Evolutionary conservation across 495 filamentous ascomycete species (phyloP), one percentile per base, ranked within the genome.

Genomic region (Penicillium pancosmium): DNA sequence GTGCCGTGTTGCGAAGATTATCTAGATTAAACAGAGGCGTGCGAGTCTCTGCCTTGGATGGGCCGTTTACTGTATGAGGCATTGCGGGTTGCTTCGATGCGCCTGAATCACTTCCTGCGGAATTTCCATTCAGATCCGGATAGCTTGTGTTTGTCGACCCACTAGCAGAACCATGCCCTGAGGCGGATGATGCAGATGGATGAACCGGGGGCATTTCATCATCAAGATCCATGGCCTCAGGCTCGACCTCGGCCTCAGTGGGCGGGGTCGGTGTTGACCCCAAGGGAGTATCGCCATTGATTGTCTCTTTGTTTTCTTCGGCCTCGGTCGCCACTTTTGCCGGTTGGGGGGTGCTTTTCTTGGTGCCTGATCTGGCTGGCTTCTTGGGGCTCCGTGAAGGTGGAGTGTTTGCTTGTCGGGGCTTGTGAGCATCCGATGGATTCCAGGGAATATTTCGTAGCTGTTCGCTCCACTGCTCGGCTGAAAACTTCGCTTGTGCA

Each of bases 1-100:
- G 91, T 35, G 84, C 85, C 7, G 88, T 81, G 31, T 88, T 84
- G 10, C 78, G 76, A 6, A 95, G 80, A 27, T 90, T 84, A 1
- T 82, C 75, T 44, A 96, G 80, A 34, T 87, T 82, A 52, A 78
- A 71, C 7, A 68, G 53, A 31, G 67, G 61, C 8, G 55, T 59
- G 23, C 62, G 61, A n/a, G 82, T 66, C 5, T 76, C 77, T 35
- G 80, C 70, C 2, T 76, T 78, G 1, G 80, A 74, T 18, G 64
- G 73, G 55, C 82, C 80, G 40, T 73, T 69, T 10, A 75, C 75
- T 16, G 62, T 59, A 13, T 57, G 64, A n/a, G 65, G 57, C 7
- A 65, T 21, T 64, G 64, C n/a, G 65, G 10, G 19, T n/a, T 67
- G 70, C 21, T 64, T 65, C 11, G 59, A 43, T 5, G 68, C 46